These are phyloP conservation scores for Fusarium sp. DNA, from an alignment of 2,329 filamentous ascomycete genomes.

Conservation along the genomic window DNA sequence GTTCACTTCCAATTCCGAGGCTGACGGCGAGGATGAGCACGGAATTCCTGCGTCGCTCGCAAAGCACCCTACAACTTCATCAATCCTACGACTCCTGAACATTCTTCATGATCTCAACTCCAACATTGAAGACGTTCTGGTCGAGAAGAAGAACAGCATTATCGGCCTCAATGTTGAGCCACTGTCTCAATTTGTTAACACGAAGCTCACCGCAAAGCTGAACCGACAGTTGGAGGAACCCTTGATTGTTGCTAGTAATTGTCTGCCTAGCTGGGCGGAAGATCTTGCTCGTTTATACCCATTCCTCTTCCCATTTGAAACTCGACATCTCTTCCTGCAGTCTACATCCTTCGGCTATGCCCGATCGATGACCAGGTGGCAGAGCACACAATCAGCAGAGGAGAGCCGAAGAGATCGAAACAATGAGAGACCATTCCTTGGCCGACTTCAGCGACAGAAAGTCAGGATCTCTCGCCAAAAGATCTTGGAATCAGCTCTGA, in stretches of 20 bases:
- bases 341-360: conserved; percentile 99
- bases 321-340: conserved; percentile 93
- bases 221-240: conserved; percentile 98
- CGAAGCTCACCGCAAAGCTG: conserved; percentile 96
- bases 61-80: conserved; percentile 85
- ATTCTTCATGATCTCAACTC: conserved; percentile 93
- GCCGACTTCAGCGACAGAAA: conserved; percentile 92
- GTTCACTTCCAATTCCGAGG: conserved; percentile 63
- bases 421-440: conserved; percentile 91
- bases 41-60: conserved; percentile 82
- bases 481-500: conserved; percentile 94
- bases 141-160: conserved; percentile 75
- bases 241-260: conserved; percentile 95
- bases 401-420: conserved; percentile 85
- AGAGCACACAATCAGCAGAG: conserved; percentile 85
- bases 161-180: conserved; percentile 83
- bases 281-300: conserved; percentile 93
- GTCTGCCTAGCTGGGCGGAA: conserved; percentile 94
- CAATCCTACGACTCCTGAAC: conserved; percentile 87
- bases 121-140: conserved; percentile 90
- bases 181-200: conserved; percentile 95
- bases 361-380: conserved; percentile 97
- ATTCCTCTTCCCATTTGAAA: conserved; percentile 98
- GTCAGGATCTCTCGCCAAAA: conserved; percentile 96
- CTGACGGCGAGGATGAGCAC: conserved; percentile 64